Conservation (phyloP, 2,329 filamentous ascomycete species). For the Verticillium nonalfalfae region DNA sequence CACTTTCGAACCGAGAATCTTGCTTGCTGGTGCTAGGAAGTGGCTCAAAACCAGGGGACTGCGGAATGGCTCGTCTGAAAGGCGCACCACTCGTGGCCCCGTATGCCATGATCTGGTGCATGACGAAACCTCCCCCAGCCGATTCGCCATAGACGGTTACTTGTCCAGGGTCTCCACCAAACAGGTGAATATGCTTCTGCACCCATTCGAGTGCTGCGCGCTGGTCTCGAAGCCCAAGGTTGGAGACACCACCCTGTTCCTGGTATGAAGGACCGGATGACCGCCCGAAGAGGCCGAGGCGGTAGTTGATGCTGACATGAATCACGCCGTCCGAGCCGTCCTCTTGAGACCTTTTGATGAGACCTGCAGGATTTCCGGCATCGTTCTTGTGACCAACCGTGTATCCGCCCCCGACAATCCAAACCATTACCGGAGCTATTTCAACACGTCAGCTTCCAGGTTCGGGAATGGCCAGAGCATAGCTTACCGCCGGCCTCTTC, state of each 20-base stretch:
- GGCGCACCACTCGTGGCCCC: conserved; percentile 5
- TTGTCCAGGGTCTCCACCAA: conserved; percentile 34
- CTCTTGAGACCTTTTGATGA: conserved; percentile 7
- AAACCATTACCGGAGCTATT: conserved; percentile 17
- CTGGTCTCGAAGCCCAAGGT: conserved; percentile 30
- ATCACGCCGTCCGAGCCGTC: conserved; percentile 28
- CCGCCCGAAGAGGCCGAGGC: conserved; percentile 37
- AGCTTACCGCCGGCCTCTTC: conserved; percentile 13
- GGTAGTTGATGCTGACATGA: conserved; percentile 33
- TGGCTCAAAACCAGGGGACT: conserved; percentile 1
- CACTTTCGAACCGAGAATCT: background rate
- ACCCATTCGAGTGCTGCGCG: conserved; percentile 38
- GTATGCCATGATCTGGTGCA: conserved; percentile 11
- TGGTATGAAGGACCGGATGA: conserved; percentile 27
- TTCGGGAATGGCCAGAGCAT: conserved; percentile 1
- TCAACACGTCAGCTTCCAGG: conserved; percentile 4
- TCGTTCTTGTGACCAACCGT: conserved; percentile 33
- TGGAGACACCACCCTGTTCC: conserved; percentile 25
- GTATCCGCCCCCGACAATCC: conserved; percentile 30
- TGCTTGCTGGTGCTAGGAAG: background rate
- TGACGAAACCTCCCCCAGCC: conserved; percentile 10
- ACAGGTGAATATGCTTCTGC: conserved; percentile 31
- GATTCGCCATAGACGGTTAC: conserved; percentile 41
- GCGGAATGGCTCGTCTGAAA: conserved; percentile 9
- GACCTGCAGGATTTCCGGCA: background rate